These are phyloP conservation scores for Acacia acuminata DNA, from an alignment of 306 rosid species.

Conservation along the genomic window DNA sequence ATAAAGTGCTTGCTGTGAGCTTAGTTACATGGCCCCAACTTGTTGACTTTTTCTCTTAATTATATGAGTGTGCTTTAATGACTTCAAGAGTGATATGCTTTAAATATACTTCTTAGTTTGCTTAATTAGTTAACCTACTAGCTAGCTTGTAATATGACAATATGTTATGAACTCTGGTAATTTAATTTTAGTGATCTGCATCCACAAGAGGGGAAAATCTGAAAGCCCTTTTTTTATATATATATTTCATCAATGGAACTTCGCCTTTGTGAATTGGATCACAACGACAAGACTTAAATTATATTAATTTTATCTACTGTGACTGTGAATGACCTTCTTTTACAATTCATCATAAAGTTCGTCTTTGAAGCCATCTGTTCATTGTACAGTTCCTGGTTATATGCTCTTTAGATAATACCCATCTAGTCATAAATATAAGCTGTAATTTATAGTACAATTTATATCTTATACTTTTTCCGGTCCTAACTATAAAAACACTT, in stretches of 20 bases:
- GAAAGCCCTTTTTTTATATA: not conserved
- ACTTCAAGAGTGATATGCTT: constrained; percentile 30
- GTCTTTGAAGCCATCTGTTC: not conserved
- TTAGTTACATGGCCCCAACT: not conserved
- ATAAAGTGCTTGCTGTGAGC: no score
- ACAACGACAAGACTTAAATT: not conserved
- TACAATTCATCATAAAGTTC: not conserved
- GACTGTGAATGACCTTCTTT: not conserved
- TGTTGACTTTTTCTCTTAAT: constrained; percentile 25
- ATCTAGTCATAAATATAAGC: no score
- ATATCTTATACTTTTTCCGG: no score
- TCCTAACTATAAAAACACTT: no score
- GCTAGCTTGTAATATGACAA: not conserved
- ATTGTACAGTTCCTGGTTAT: not conserved
- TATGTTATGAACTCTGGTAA: not conserved
- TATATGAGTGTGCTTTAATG: constrained; percentile 22
- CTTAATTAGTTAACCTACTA: not conserved
- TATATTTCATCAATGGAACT: not conserved
- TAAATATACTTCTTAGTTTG: constrained; percentile 3
- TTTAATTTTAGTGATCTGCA: not conserved
- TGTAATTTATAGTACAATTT: no score
- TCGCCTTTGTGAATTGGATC: not conserved
- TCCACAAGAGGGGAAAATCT: not conserved
- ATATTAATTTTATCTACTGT: not conserved
- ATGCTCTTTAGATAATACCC: not conserved